Percentiles rank a stretch among this genome's conserved stretches.
These are phyloP conservation scores for Cystobasidium onofrii DNA, from an alignment of 768 basidiomycete species.

Conservation along the genomic window DNA sequence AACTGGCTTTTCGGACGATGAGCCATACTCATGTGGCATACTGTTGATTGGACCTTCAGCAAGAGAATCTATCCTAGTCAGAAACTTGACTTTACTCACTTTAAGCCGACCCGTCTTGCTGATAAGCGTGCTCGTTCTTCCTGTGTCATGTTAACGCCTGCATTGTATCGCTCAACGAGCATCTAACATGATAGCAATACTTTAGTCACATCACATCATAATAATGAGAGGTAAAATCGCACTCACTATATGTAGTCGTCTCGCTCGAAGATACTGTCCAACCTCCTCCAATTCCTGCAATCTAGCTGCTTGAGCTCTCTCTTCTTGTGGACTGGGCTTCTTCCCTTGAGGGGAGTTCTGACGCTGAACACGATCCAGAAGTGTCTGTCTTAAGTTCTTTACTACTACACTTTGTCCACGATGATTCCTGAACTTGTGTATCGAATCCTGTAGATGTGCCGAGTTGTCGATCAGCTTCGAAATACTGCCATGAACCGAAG, in stretches of 20 bases:
- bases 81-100: neutral
- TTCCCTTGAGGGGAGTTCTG: neutral
- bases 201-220: neutral
- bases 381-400: neutral
- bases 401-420: neutral
- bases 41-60: neutral
- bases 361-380: neutral
- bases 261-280: constrained; percentile 8
- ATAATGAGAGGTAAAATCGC: neutral
- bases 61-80: neutral
- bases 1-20: neutral
- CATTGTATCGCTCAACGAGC: constrained; percentile 30
- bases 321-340: neutral
- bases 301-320: neutral
- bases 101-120: constrained; percentile 29
- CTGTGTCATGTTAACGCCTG: constrained; percentile 28
- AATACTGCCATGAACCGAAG: neutral
- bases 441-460: constrained; percentile 5
- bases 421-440: neutral
- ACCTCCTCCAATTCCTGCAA: neutral
- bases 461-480: neutral
- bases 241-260: constrained; percentile 9
- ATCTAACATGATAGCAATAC: neutral
- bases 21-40: constrained; percentile 4
- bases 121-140: constrained; percentile 27